Base-by-base conservation (phyloP, 75 land plant genomes). In the Pseudotsuga menziesii region DNA sequence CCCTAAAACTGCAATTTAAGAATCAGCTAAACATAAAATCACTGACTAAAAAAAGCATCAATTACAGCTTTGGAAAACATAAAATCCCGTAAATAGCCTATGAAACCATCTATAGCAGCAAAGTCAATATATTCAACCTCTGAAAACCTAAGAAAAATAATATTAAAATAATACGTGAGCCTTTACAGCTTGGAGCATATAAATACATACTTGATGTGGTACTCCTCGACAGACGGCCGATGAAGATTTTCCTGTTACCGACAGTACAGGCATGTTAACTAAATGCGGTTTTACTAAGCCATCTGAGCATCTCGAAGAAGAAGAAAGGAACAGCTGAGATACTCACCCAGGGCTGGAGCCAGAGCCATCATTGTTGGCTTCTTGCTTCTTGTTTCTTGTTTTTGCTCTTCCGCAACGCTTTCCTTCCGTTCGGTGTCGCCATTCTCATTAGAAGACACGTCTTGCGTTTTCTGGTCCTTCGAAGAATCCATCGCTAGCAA, bases 181-280 rank as follows among this genome's bases (percentile, higher is more conserved):
- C 62, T 7, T 17, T 2, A 48, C 4, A 77, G 14, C 17, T n/a
- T 61, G 22, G 29, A 29, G 14, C 3, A 55, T 56, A 3, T 16
- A 69, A 14, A 13, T 52, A 67, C 78, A 20, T 20, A 93, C 95
- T 85, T 57, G 80, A 52, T 26, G 87, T 85, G 4, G 95, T 93
- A n/a, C 87, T 92, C 77, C 84, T 84, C 0, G 93, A 80, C 55
- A 93, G 85, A 56, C 95, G 93, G 22, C 95, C 95, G 44, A 93
- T 85, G 61, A 93, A 93, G 52, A 93, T 91, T 71, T 93, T 93
- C 58, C 95, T 90, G 84, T 76, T 66, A 79, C 26, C 1, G 56
- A 19, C 58, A 59, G 56, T 9, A 16, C 15, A 52, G 44, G 3
- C 26, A 44, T 20, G 15, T 25, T 2, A 39, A n/a, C 2, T 3